Conservation (phyloP, 305 asterid genomes). For the Fraxinus sp. region DNA sequence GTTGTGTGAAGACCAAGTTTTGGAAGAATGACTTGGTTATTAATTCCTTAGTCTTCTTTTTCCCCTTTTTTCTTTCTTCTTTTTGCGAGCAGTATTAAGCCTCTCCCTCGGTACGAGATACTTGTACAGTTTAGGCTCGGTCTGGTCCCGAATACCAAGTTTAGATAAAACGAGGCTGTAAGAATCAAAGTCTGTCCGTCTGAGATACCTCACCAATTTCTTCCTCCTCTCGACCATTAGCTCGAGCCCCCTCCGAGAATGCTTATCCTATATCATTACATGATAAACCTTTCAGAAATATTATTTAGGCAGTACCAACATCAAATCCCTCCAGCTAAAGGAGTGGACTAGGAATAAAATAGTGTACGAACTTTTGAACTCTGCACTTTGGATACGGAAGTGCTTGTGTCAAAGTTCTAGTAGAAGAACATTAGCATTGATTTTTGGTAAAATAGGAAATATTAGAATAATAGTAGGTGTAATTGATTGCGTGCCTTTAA, state of each 20-base stretch:
- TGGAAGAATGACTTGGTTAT: background rate
- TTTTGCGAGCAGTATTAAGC: background rate
- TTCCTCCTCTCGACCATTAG: conserved; percentile 80
- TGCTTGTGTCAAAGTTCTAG: background rate
- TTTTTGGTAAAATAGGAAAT: background rate
- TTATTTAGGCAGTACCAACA: background rate
- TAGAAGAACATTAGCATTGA: background rate
- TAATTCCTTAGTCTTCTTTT: background rate
- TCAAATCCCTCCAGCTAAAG: background rate
- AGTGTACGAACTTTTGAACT: background rate
- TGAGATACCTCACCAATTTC: conserved; percentile 65
- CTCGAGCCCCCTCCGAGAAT: conserved; percentile 73
- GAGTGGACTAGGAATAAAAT: background rate
- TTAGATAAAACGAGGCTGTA: conserved; percentile 66
- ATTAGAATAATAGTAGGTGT: background rate
- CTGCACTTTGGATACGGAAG: background rate
- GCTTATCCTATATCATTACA: conserved; percentile 64
- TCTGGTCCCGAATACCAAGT: conserved; percentile 78
- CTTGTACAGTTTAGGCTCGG: conserved; percentile 32
- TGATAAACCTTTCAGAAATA: background rate
- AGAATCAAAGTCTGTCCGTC: conserved; percentile 85
- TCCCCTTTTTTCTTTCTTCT: background rate
- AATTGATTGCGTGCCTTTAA: background rate
- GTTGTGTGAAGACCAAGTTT: background rate
- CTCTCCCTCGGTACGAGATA: background rate